phyloP scores from a whole-genome alignment of 208 protist species.

The Angomonas ambiguus region DNA sequence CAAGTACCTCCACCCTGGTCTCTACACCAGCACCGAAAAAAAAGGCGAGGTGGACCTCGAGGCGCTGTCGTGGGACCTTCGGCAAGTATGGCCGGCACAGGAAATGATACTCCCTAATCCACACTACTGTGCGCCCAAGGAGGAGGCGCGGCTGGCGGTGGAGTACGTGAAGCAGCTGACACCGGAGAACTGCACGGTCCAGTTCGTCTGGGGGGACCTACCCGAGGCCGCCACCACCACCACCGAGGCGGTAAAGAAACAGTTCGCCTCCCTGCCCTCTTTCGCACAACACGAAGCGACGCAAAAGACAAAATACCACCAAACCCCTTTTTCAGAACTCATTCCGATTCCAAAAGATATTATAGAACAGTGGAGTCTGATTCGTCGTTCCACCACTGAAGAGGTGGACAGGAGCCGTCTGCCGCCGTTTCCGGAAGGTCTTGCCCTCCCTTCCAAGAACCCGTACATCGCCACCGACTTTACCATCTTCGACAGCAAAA shows the following conservation, averaged over 20 bases:
- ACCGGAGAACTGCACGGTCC: conserved; percentile 42
- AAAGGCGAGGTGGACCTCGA: conserved; percentile 38
- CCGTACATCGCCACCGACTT: conserved; percentile 76
- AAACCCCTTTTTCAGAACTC: conserved; percentile 13
- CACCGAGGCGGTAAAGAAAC: conserved; percentile 6
- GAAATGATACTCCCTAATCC: conserved; percentile 37
- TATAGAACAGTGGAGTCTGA: conserved; percentile 33
- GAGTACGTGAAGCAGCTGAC: conserved; percentile 46
- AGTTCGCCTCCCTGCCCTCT: conserved; percentile 46
- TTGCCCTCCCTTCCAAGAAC: conserved; percentile 44
- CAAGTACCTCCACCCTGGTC: conserved; percentile 34
- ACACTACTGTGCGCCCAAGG: conserved; percentile 23
- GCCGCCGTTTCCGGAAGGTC: conserved; percentile 15
- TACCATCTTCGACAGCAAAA: conserved; percentile 24
- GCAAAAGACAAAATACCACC: conserved; percentile 37
- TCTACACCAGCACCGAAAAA: conserved; percentile 56
- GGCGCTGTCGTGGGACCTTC: conserved; percentile 40
- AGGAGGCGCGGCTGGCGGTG: conserved; percentile 13
- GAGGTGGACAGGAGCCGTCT: neutral
- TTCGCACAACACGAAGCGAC: conserved; percentile 40
- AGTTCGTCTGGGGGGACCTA: conserved; percentile 55
- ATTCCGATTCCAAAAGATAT: conserved; percentile 35
- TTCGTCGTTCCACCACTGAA: conserved; percentile 9
- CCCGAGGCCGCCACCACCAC: conserved; percentile 16
- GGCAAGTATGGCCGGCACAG: conserved; percentile 55